These are phyloP conservation scores for Chamaenerion angustifolium DNA, from an alignment of 345 rosid species.

Conservation along the genomic window DNA sequence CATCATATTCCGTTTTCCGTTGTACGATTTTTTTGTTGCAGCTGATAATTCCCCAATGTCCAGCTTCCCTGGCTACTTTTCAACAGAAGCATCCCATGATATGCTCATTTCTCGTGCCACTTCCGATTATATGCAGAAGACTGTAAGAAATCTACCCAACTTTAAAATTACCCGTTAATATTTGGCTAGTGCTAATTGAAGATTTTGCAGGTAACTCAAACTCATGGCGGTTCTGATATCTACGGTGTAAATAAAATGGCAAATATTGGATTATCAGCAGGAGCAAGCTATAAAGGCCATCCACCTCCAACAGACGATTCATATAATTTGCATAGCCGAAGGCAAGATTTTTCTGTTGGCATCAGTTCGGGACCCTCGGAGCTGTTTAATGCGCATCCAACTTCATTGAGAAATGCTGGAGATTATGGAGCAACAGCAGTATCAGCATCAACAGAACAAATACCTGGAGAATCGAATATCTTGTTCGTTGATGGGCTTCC, in stretches of 20 bases:
- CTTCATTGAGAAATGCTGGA: slow-evolving; percentile 17
- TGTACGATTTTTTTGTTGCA: background rate
- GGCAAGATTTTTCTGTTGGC: slow-evolving; percentile 16
- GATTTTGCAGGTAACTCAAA: slow-evolving; percentile 7
- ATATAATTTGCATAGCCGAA: slow-evolving; percentile 11
- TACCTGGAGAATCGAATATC: slow-evolving; percentile 25
- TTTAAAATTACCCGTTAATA: no score
- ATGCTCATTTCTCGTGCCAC: slow-evolving; percentile 10
- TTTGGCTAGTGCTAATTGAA: no score
- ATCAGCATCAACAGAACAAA: slow-evolving; percentile 4
- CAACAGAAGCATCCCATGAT: slow-evolving; percentile 14
- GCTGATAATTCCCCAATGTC: slow-evolving; percentile 11
- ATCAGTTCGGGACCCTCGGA: slow-evolving; percentile 16
- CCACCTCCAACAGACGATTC: slow-evolving; percentile 18
- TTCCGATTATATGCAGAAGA: slow-evolving; percentile 18
- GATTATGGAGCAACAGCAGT: slow-evolving; percentile 7
- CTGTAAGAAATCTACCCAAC: slow-evolving; percentile 11
- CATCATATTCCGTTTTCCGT: background rate
- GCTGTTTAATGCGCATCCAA: slow-evolving; percentile 15
- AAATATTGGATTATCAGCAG: slow-evolving; percentile 16
- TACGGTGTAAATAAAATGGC: slow-evolving; percentile 16
- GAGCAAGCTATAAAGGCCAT: slow-evolving; percentile 16
- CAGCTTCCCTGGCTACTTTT: slow-evolving; percentile 21
- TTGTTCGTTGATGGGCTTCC: slow-evolving; percentile 50
- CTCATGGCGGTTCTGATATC: slow-evolving; percentile 8